Evolutionary conservation across 2,329 filamentous ascomycete species (phyloP).

Genomic region (Paramyrothecium roridum): DNA sequence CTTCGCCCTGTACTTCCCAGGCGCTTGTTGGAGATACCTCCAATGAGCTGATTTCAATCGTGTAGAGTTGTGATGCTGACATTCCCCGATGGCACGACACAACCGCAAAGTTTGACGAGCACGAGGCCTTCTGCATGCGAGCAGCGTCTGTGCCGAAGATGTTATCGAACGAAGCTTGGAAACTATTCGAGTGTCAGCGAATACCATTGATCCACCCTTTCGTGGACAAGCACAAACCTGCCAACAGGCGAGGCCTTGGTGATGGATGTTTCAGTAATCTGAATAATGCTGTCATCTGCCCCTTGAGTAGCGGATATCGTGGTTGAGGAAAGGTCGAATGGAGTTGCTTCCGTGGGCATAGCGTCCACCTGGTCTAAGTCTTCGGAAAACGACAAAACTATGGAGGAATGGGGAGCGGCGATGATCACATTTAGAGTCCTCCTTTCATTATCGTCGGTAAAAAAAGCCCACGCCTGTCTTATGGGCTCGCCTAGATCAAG

Average conservation of each 20-base stretch:
- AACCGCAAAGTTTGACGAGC: constrained; percentile 33
- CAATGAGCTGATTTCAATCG: constrained; percentile 32
- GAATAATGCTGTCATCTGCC: constrained; percentile 37
- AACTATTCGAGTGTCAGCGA: constrained; percentile 15
- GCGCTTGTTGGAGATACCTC: constrained; percentile 21
- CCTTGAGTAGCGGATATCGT: constrained; percentile 46
- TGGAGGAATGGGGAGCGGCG: constrained; percentile 46
- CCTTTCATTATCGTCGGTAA: constrained; percentile 12
- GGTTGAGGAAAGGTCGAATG: constrained; percentile 49
- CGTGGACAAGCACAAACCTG: constrained; percentile 22
- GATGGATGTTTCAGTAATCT: constrained; percentile 50
- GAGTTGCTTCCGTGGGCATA: constrained; percentile 33
- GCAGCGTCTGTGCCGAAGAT: constrained; percentile 21
- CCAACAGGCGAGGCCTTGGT: constrained; percentile 32
- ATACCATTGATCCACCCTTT: background rate
- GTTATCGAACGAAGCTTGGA: constrained; percentile 27
- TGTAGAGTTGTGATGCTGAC: constrained; percentile 31
- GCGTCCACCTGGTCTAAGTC: constrained; percentile 44
- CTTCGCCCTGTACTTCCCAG: constrained; percentile 40
- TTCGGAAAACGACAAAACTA: constrained; percentile 43
- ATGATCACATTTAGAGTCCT: constrained; percentile 35
- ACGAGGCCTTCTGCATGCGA: constrained; percentile 39
- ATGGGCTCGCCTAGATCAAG: constrained; percentile 48
- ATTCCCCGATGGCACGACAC: constrained; percentile 36
- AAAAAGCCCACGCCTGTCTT: constrained; percentile 52